Conservation (phyloP, 2,329 filamentous ascomycete species). For the Colletotrichum incanum region DNA sequence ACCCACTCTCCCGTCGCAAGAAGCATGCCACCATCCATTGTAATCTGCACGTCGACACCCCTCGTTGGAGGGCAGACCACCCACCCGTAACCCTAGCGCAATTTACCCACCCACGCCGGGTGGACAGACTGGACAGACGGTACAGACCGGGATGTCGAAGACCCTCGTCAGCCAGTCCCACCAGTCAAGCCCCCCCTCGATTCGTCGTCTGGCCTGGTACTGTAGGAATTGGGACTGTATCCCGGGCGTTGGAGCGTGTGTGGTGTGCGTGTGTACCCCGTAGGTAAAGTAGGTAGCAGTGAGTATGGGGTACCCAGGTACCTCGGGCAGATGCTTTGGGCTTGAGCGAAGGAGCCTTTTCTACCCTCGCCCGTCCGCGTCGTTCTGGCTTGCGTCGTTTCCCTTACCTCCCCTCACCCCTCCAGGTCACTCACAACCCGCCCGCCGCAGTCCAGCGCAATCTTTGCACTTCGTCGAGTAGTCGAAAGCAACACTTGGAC, state of each 20-base stretch:
- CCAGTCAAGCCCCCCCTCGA: conserved; percentile 38
- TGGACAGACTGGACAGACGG: conserved; percentile 24
- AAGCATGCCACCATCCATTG: conserved; percentile 13
- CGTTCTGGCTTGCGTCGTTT: conserved; percentile 21
- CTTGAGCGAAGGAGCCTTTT: conserved; percentile 42
- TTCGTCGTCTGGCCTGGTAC: conserved; percentile 38
- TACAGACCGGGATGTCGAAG: conserved; percentile 30
- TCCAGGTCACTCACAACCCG: conserved; percentile 32
- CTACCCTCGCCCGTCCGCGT: conserved; percentile 41
- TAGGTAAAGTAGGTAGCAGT: conserved; percentile 29
- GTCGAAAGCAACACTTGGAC: conserved; percentile 29
- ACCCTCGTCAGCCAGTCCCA: conserved; percentile 32
- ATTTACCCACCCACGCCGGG: conserved; percentile 39
- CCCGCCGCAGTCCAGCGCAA: conserved; percentile 38
- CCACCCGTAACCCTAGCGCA: conserved; percentile 40
- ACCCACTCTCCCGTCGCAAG: not conserved
- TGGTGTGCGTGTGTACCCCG: conserved; percentile 14
- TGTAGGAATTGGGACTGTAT: conserved; percentile 36
- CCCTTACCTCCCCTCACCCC: conserved; percentile 34
- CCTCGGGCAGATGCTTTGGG: conserved; percentile 30
- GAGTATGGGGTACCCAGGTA: conserved; percentile 36
- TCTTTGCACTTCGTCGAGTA: conserved; percentile 35
- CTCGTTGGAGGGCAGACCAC: conserved; percentile 39
- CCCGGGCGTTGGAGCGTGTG: conserved; percentile 36
- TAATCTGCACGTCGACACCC: conserved; percentile 27